Evolutionary conservation across 2,329 filamentous ascomycete species (phyloP).

Genomic region (Daldinia eschscholtzii): DNA sequence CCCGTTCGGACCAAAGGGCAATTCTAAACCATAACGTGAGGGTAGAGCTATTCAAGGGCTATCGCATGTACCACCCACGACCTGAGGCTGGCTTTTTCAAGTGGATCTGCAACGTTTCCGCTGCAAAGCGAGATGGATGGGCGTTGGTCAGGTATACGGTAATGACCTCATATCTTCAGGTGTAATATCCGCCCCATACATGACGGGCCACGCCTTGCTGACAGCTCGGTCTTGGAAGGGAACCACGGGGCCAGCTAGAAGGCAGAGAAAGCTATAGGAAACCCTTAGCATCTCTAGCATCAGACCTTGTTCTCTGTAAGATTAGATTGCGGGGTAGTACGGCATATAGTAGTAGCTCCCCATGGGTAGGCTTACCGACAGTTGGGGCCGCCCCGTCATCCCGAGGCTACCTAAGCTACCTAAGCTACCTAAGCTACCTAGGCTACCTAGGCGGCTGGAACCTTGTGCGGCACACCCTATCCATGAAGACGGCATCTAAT

Average conservation of each 20-base stretch:
- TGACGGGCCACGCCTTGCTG: conserved; percentile 37
- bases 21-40: conserved; percentile 2
- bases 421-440: conserved; percentile 20
- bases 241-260: conserved; percentile 41
- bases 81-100: conserved; percentile 27
- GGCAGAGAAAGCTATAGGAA: conserved; percentile 33
- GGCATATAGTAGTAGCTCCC: conserved; percentile 39
- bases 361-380: conserved; percentile 37
- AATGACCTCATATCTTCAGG: conserved; percentile 41
- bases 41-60: conserved; percentile 10
- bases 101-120: conserved; percentile 17
- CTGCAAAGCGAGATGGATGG: conserved; percentile 14
- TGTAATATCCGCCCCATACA: conserved; percentile 31
- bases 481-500: conserved; percentile 35
- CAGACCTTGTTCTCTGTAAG: conserved; percentile 28
- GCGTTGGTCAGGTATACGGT: conserved; percentile 22
- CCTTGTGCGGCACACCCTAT: conserved; percentile 20
- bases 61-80: conserved; percentile 4
- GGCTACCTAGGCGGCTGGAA: conserved; percentile 22
- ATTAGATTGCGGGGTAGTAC: conserved; percentile 46
- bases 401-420: conserved; percentile 32
- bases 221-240: conserved; percentile 35
- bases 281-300: conserved; percentile 18
- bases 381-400: conserved; percentile 40
- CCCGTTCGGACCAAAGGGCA: conserved; percentile 25